Base-by-base conservation (phyloP, 2,329 filamentous ascomycete genomes). In the Rutstroemia sp. region DNA sequence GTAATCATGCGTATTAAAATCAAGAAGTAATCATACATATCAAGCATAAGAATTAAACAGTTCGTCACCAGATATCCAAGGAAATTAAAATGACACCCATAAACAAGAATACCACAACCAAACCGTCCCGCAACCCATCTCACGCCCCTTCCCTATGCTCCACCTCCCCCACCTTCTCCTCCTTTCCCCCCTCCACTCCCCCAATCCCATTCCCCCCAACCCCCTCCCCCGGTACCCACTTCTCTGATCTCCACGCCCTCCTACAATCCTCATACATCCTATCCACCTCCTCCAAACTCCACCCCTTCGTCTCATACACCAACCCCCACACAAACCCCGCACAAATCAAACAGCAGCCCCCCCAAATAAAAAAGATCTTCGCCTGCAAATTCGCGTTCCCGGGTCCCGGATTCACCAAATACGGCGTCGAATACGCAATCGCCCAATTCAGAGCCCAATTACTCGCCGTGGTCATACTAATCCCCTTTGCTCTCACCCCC, bases 401-500 rank as follows among this genome's bases (percentile, higher is more conserved):
- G 0, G 80, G 72, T 59, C 81, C 74, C 4, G 53, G 53, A 12
- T 55, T 45, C 30, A 87, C 79, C 71, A 88, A 82, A 76, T 85
- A 88, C 10, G 86, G 85, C 2, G 82, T 87, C 70, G 89, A 86
- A 70, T 89, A 79, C 53, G 81, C 78, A 62, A 82, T 81, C 67
- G 77, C 77, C 72, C 84, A 89, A 76, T 90, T 92, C 78, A 88
- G 92, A 58, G 92, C 80, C 89, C 89, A 95, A 81, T 95, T 95
- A 68, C 84, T 89, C 55, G 89, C 87, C 4, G 89, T 95, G 40
- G 89, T 91, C 40, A 95, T 78, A 65, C 82, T 88, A 58, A 95
- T 88, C 74, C 89, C 89, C 62, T 55, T 55, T 1, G 54, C 48
- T 21, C 72, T 87, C 81, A 78, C 85, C 86, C 25, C 85, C 82